A percentile compares a stretch with the other conserved stretches of the same genome.
phyloP scores from a whole-genome alignment of 495 filamentous ascomycete species.

The Immersiella caudata region DNA sequence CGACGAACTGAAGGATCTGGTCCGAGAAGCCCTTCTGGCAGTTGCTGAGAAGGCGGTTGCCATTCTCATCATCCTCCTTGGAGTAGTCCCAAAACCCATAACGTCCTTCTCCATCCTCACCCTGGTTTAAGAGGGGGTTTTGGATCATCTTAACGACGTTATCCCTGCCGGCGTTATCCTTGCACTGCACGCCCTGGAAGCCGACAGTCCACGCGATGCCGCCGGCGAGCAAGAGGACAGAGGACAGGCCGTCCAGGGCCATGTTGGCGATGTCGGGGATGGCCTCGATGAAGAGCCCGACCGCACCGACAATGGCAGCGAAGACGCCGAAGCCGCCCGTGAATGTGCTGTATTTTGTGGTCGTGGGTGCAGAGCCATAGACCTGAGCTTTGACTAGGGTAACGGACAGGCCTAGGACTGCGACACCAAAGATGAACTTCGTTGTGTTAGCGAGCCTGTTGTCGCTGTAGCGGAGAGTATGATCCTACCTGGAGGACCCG shows the following conservation, averaged over 20 bases:
- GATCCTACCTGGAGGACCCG: constrained; percentile 20
- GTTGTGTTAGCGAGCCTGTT: background rate
- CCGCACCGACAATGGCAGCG: constrained; percentile 43
- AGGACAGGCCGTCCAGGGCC: constrained; percentile 47
- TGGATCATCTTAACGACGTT: background rate
- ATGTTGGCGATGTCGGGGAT: constrained; percentile 45
- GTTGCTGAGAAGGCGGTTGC: constrained; percentile 24
- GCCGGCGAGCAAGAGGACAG: constrained; percentile 52
- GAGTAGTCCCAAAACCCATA: background rate
- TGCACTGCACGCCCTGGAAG: constrained; percentile 43
- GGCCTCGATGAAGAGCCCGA: constrained; percentile 41
- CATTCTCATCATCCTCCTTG: background rate
- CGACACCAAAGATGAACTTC: constrained; percentile 49
- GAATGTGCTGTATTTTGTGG: constrained; percentile 50
- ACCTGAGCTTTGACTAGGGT: constrained; percentile 49
- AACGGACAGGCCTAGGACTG: constrained; percentile 53
- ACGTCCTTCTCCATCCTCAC: background rate
- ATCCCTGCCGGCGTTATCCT: constrained; percentile 5
- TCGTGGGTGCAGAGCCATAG: constrained; percentile 39
- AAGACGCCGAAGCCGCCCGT: constrained; percentile 54
- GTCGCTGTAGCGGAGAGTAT: background rate
- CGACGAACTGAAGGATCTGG: constrained; percentile 43
- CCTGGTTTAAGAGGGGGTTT: background rate
- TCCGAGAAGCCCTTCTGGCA: constrained; percentile 41
- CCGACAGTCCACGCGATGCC: constrained; percentile 55